Evolutionary conservation across 1,284 basidiomycete species (phyloP).

Genomic region (Sanguinoderma infundibulare): DNA sequence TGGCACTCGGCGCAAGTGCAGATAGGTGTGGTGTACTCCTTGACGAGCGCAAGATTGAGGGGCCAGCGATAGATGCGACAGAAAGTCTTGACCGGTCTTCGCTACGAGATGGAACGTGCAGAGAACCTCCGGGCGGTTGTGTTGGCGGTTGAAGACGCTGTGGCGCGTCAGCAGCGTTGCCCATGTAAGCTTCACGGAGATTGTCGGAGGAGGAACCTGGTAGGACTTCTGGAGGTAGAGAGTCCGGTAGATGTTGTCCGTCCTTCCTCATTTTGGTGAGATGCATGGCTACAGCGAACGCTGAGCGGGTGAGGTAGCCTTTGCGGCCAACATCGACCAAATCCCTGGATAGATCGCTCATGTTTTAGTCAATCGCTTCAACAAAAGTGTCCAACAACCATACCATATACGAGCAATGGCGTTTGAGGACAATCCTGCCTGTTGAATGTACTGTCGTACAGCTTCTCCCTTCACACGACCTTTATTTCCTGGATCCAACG

Average conservation of each 20-base stretch:
- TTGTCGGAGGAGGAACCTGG: neutral
- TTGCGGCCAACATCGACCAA: conserved; percentile 28
- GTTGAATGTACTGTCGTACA: conserved; percentile 26
- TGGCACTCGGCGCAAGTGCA: neutral
- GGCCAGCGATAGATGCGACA: neutral
- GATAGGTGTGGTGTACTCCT: conserved; percentile 17
- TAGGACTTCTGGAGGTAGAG: conserved; percentile 20
- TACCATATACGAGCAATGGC: conserved; percentile 30
- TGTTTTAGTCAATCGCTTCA: no score
- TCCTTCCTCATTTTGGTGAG: conserved; percentile 27
- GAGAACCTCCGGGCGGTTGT: neutral
- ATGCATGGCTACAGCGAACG: conserved; percentile 31
- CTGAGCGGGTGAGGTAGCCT: conserved; percentile 29
- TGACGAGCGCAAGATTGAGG: conserved; percentile 14
- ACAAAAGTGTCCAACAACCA: neutral
- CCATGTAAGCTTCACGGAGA: conserved; percentile 15
- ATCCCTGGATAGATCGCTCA: conserved; percentile 19
- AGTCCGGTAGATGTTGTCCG: conserved; percentile 24
- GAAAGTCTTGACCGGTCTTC: conserved; percentile 2
- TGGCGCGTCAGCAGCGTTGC: conserved; percentile 6
- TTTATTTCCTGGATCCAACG: conserved; percentile 28
- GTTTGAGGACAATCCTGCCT: conserved; percentile 28
- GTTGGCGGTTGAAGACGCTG: neutral
- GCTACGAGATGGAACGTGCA: conserved; percentile 4
- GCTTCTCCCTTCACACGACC: conserved; percentile 28